Conservation (phyloP, 768 basidiomycete species). For the Phylloporus sp. region DNA sequence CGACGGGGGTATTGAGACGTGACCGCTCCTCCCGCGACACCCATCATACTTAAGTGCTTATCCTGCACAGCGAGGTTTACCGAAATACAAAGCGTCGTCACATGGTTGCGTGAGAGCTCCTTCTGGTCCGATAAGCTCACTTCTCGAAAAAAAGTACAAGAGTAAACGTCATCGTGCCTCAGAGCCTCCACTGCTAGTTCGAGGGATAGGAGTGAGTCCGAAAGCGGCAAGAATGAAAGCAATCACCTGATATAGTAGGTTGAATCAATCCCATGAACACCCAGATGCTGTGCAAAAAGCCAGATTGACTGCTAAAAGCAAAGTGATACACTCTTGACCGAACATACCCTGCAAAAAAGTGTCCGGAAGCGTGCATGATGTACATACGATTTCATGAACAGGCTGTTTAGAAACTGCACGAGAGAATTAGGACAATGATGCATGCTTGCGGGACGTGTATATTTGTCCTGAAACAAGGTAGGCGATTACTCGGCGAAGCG, state of each 20-base stretch:
- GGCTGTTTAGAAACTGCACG: background rate
- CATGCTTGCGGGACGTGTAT: slow-evolving; percentile 17
- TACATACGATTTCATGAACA: background rate
- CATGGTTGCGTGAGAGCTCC: background rate
- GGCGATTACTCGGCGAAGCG: slow-evolving; percentile 22
- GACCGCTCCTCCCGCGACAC: background rate
- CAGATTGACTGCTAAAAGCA: background rate
- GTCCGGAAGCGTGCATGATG: slow-evolving; percentile 9
- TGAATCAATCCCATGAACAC: slow-evolving; percentile 8
- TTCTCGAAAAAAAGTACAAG: slow-evolving; percentile 26
- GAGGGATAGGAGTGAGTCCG: slow-evolving; percentile 15
- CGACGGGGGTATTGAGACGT: slow-evolving; percentile 15
- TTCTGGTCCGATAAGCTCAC: slow-evolving; percentile 18
- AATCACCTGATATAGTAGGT: slow-evolving; percentile 28
- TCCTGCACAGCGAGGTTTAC: background rate
- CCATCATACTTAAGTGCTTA: slow-evolving; percentile 14
- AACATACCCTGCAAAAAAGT: slow-evolving; percentile 7
- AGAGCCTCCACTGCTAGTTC: background rate
- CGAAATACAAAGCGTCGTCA: slow-evolving; percentile 22
- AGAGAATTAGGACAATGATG: slow-evolving; percentile 13
- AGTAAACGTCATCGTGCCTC: slow-evolving; percentile 5
- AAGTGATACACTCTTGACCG: slow-evolving; percentile 17
- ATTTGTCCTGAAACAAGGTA: slow-evolving; percentile 25
- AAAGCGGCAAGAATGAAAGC: slow-evolving; percentile 25
- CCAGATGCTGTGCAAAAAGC: background rate